Percentiles rank a stretch among this genome's conserved stretches.
phyloP scores from a whole-genome alignment of 371 early-diverging fungal genomes.

The Conidiobolus incongruus region DNA sequence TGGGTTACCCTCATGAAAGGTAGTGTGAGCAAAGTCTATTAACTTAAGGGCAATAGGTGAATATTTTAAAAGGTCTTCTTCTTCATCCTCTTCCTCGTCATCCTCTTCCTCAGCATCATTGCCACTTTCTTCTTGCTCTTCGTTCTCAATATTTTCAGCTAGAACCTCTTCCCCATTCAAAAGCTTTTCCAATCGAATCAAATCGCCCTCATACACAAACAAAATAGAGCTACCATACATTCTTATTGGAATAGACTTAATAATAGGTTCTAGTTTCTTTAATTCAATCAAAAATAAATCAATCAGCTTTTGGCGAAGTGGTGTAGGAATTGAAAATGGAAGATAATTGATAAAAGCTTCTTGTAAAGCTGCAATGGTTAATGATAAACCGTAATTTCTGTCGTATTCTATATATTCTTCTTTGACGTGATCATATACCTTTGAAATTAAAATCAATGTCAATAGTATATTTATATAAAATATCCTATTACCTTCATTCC shows the following conservation, averaged over 20 bases:
- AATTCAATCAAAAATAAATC: not conserved
- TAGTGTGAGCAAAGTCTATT: slow-evolving; percentile 4
- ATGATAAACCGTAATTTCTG: not conserved
- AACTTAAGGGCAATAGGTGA: not conserved
- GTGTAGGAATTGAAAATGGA: not conserved
- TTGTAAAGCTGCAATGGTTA: not conserved
- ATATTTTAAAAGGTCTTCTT: not conserved
- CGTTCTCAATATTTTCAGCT: too few relatives aligned
- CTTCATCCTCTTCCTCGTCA: not conserved
- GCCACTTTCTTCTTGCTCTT: not conserved
- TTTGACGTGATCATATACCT: not conserved
- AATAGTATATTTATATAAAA: not conserved
- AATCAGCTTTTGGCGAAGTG: not conserved
- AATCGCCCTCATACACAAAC: slow-evolving; percentile 4
- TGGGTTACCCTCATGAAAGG: not conserved
- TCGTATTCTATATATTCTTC: not conserved
- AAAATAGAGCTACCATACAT: not conserved
- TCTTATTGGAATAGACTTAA: not conserved
- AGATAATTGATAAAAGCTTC: not conserved
- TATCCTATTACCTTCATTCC: slow-evolving; percentile 2
- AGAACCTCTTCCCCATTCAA: not conserved
- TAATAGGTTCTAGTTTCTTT: not conserved
- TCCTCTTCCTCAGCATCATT: not conserved
- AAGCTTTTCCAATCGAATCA: not conserved
- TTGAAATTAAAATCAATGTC: not conserved